Percentiles rank a stretch among this genome's conserved stretches.
phyloP scores from a whole-genome alignment of 2,329 filamentous ascomycete species.

The Chaetomiaceae sp. region DNA sequence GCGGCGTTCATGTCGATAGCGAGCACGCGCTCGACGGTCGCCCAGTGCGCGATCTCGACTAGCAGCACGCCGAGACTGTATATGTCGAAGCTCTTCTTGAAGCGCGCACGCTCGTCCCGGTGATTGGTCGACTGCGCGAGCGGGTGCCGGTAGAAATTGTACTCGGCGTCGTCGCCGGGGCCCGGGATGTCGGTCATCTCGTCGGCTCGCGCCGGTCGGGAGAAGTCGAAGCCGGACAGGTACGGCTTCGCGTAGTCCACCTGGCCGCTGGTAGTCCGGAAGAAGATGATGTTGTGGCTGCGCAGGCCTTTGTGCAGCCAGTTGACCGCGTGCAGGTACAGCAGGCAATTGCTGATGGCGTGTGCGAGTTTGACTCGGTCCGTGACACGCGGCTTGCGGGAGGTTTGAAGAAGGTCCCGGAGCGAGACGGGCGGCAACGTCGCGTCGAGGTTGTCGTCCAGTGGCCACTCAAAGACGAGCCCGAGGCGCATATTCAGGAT shows the following conservation, averaged over 20 bases:
- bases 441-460: conserved; percentile 31
- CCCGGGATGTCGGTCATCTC: conserved; percentile 34
- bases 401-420: conserved; percentile 37
- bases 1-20: conserved; percentile 20
- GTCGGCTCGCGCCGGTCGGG: conserved; percentile 34
- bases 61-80: conserved; percentile 45
- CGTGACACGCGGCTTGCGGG: conserved; percentile 43
- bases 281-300: conserved; percentile 38
- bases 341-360: conserved; percentile 45
- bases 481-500: conserved; percentile 42
- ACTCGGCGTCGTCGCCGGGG: conserved; percentile 32
- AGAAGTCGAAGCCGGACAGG: conserved; percentile 37
- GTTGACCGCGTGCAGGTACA: conserved; percentile 48
- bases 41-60: conserved; percentile 38
- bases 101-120: conserved; percentile 32
- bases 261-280: conserved; percentile 34
- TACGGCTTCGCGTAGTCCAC: conserved; percentile 30
- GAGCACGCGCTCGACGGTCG: conserved; percentile 22
- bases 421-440: conserved; percentile 40
- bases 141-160: conserved; percentile 42
- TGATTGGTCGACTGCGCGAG: conserved; percentile 32
- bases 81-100: conserved; percentile 37
- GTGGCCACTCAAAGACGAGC: conserved; percentile 47
- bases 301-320: conserved; percentile 44
- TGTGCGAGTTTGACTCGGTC: conserved; percentile 46